Evolutionary conservation across 768 basidiomycete species (phyloP), one percentile per base, ranked within the genome.

Genomic region (Leccinum imitatum): DNA sequence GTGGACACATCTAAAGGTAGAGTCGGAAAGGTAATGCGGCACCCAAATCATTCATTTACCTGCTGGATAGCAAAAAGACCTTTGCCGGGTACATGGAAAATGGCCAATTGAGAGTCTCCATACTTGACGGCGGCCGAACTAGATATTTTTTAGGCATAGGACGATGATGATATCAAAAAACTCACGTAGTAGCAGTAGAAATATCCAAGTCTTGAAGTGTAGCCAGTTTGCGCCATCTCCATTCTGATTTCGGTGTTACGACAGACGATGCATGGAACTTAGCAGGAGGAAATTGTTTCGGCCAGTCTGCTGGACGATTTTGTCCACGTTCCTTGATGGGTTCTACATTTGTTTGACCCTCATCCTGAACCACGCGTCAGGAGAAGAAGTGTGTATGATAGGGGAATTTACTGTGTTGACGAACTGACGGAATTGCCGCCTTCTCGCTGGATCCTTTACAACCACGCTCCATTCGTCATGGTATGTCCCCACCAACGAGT

Each of bases 61-160:
- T 90, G 87, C 67, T 90, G 89, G 2, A 85, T 86, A 1, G 86
- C 86, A 67, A 82, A 90, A 65, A 82, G 81, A 0, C 83, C 84
- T 47, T 79, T 76, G 1, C 75, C 73, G 0, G 87, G 84, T 21
- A 90, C 79, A 67, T 84, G 82, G 69, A 84, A 91, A 30, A 90
- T 76, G 1, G 88, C 88, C 6, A 91, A 72, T 67, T 89, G 87
- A 6, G 82, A 84, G 61, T 87, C 83, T 0, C 84, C 84, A 60
- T 86, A 85, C 56, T 84, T 83, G 41, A 87, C 76, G 13, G 84
- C 84, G n/a, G 67, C 76, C 23, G 77, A 79, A 3, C 79, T 79
- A 53, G 4, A 41, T 41, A 3, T 4, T 41, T 4, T 4, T n/a
- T n/a, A 41, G 41, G 9, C 8, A 41, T n/a, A n/a, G 1, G 41